Evolutionary conservation across 306 rosid genomes (phyloP).

Genomic region (Abrus precatorius): DNA sequence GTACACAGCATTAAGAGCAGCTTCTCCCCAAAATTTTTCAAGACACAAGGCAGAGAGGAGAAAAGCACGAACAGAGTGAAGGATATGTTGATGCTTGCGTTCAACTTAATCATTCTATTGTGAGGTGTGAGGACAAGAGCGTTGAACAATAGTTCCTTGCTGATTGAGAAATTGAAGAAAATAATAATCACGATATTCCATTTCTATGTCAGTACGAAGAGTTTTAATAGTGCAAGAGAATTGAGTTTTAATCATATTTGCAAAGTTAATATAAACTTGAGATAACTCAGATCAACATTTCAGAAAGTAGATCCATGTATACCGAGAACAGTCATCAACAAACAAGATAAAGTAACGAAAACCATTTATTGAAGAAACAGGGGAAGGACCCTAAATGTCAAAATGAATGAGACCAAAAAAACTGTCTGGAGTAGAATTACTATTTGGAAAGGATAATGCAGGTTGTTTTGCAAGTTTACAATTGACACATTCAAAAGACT

Average conservation of each 20-base stretch:
- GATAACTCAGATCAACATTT: background rate
- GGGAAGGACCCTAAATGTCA: background rate
- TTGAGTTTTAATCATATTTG: background rate
- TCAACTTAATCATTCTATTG: background rate
- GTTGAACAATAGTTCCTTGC: background rate
- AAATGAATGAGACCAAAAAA: background rate
- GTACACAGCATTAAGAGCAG: background rate
- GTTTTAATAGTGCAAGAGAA: background rate
- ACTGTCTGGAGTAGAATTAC: background rate
- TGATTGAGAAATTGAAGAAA: background rate
- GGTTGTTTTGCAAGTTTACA: background rate
- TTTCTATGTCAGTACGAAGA: background rate
- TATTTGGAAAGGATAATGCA: background rate
- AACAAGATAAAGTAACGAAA: background rate
- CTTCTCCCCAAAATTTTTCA: background rate
- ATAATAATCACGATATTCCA: background rate
- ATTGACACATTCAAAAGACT: background rate
- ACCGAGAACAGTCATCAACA: background rate
- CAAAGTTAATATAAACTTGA: background rate
- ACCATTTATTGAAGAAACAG: background rate
- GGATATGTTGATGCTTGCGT: background rate
- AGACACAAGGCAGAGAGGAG: background rate
- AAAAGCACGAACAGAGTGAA: background rate
- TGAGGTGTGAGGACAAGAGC: background rate
- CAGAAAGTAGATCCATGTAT: background rate